A percentile compares a stretch with the other conserved stretches of the same genome.
phyloP scores from a whole-genome alignment of 2,329 filamentous ascomycete species.

The Westerdykella aurantiaca region DNA sequence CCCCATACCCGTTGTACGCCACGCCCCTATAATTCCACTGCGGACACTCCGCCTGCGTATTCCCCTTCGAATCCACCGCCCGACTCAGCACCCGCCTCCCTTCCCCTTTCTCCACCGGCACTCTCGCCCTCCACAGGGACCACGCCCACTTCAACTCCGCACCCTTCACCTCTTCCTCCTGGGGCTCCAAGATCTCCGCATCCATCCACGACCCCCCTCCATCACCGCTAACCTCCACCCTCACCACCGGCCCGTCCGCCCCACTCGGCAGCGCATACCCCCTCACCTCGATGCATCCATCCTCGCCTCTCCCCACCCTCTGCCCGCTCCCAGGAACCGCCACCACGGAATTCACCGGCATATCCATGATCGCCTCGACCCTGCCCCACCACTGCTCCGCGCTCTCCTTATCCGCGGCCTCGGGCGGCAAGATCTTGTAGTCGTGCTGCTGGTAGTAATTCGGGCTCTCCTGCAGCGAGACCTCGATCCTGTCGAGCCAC shows the following conservation, averaged over 20 bases:
- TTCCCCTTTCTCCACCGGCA: constrained; percentile 40
- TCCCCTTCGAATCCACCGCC: constrained; percentile 50
- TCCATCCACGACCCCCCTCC: constrained; percentile 47
- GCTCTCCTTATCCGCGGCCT: constrained; percentile 44
- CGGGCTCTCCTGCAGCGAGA: constrained; percentile 46
- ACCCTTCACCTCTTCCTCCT: constrained; percentile 9
- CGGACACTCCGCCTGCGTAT: constrained; percentile 45
- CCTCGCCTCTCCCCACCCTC: constrained; percentile 36
- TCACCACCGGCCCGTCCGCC: constrained; percentile 47
- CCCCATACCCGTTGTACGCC: constrained; percentile 56
- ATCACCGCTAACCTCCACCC: constrained; percentile 50
- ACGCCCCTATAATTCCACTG: constrained; percentile 57
- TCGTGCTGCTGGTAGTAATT: constrained; percentile 56
- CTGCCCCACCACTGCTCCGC: constrained; percentile 50
- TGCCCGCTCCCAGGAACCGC: constrained; percentile 43
- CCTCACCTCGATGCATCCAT: constrained; percentile 45
- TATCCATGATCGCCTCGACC: constrained; percentile 49
- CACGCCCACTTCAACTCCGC: constrained; percentile 49
- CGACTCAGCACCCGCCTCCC: constrained; percentile 47
- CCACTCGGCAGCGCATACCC: constrained; percentile 55
- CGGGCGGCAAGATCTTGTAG: constrained; percentile 54
- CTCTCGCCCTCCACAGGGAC: constrained; percentile 49
- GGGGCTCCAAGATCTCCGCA: constrained; percentile 35
- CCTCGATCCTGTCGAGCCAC: constrained; percentile 51
- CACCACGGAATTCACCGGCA: constrained; percentile 53